Base-by-base conservation (phyloP, 495 filamentous ascomycete genomes). In the Penicillium parvum region DNA sequence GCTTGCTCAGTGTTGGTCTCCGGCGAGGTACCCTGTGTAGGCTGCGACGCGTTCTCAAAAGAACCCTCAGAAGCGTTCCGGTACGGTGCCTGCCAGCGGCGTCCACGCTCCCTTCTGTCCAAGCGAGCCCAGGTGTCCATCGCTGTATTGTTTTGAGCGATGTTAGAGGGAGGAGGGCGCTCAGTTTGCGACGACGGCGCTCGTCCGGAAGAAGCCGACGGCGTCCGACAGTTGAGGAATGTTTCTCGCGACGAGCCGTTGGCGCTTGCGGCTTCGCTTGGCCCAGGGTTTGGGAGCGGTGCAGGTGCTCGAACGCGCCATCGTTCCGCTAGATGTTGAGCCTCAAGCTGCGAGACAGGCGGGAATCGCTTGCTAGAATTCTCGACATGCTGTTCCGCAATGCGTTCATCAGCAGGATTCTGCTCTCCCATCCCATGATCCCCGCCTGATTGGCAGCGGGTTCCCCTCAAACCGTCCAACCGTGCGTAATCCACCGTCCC, bases 301-400 rank as follows among this genome's bases (percentile, higher is more conserved):
- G 12, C 23, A 16, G 32, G 8, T 16, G 18, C 28, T 21, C 23
- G 28, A 10, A 7, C 12, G 10, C 41, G 41, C 15, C 43, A 51
- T 23, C 58, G 60, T 3, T 47, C 52, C 16, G 68, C 60, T 11
- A 66, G 30, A 21, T 66, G 50, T 26, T 66, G 68, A 2, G 70
- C 70, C 38, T 72, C 68, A 4, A 65, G 35, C 26, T 73, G 70
- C 15, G 68, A 73, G 10, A 73, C 63, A 15, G 70, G 70, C 15
- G 70, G 70, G 42, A 72, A 73, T 2, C 58, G 62, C 15, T 41
- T 59, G n/a, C n/a, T n/a, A n/a, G n/a, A n/a, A n/a, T n/a, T n/a
- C n/a, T n/a, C n/a, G n/a, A n/a, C n/a, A n/a, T n/a, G n/a, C n/a
- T n/a, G n/a, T n/a, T n/a, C n/a, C n/a, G n/a, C n/a, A n/a, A n/a